Evolutionary conservation across 2,329 filamentous ascomycete genomes (phyloP), one percentile per base, ranked within the genome.

Genomic region (Karstenula rhodostoma): DNA sequence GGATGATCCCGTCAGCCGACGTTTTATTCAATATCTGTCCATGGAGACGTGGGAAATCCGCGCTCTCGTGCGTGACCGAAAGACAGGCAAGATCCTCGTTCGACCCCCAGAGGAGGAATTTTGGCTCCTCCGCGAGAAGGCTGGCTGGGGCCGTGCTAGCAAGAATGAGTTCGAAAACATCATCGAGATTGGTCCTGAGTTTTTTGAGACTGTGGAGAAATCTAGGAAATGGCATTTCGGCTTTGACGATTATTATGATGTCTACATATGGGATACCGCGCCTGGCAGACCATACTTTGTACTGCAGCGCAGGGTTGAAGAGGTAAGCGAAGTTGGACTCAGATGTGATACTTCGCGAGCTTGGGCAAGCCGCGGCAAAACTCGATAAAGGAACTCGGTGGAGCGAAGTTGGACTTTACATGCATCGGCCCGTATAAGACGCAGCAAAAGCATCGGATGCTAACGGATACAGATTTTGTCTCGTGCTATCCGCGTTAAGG

Each of bases 181-280:
- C 22, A 70, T 67, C 27, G 64, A 75, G 56, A 70, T 81, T 35
- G 77, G 75, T 0, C 69, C 74, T 1, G 60, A 69, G 5, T 79
- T 81, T 58, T 81, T 80, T 49, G 77, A 79, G 35, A 67, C 74
- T n/a, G 77, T 81, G 70, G 78, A 79, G 22, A 66, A 65, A 15
- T 57, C 64, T 9, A 66, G 77, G 27, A 66, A 75, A 22, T 81
- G 77, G 74, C 73, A 73, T 35, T 76, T 81, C 56, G 72, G 74
- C 3, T 82, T 82, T 61, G 73, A 78, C 12, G 77, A 82, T 43
- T 80, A 80, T 57, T 81, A 79, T 51, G 79, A 81, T 66, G 68
- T 82, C 23, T 79, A 78, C 49, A 67, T 82, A 9, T 81, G 79
- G 79, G 79, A 79, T 58, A 58, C 73, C 1, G 64, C 64, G 9